Evolutionary conservation across 352 stramenopile genomes (phyloP).

Genomic region (Pythium aquatile): DNA sequence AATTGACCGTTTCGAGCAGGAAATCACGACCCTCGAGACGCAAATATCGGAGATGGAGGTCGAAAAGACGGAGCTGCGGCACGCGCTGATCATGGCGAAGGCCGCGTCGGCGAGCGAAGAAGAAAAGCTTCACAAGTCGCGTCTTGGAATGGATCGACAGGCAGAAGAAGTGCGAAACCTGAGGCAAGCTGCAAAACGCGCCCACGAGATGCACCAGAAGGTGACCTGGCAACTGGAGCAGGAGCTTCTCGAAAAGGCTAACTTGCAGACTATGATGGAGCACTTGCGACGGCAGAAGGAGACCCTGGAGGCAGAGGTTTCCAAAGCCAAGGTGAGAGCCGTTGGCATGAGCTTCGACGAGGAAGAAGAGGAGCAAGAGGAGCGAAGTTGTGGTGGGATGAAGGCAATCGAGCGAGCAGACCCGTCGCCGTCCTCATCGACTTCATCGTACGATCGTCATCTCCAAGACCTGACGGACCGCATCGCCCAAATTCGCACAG

Average conservation of each 20-base stretch:
- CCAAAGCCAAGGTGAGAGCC: constrained; percentile 40
- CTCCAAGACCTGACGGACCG: constrained; percentile 20
- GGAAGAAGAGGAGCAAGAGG: not conserved
- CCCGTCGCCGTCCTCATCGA: constrained; percentile 13
- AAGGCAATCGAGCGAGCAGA: not conserved
- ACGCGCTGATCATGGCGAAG: constrained; percentile 35
- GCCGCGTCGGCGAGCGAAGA: constrained; percentile 45
- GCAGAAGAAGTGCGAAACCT: constrained; percentile 62
- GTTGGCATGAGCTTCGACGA: constrained; percentile 41
- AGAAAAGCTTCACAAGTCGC: constrained; percentile 46
- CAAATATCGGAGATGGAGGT: constrained; percentile 27
- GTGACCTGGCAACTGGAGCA: constrained; percentile 55
- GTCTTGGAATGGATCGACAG: constrained; percentile 35
- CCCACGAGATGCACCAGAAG: constrained; percentile 61
- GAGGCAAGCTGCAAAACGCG: constrained; percentile 51
- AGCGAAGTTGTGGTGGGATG: not conserved
- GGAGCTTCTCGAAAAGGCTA: constrained; percentile 47
- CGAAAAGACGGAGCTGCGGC: constrained; percentile 37
- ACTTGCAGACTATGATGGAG: constrained; percentile 38
- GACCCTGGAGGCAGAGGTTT: constrained; percentile 37
- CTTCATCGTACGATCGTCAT: constrained; percentile 21
- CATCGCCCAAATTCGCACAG: constrained; percentile 16
- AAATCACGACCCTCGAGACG: constrained; percentile 21
- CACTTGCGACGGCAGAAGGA: constrained; percentile 43
- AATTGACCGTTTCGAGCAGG: constrained; percentile 31